Percentiles rank a stretch among this genome's conserved stretches.
Evolutionary conservation across 2,329 filamentous ascomycete genomes (phyloP).

Genomic region (Septoria linicola): DNA sequence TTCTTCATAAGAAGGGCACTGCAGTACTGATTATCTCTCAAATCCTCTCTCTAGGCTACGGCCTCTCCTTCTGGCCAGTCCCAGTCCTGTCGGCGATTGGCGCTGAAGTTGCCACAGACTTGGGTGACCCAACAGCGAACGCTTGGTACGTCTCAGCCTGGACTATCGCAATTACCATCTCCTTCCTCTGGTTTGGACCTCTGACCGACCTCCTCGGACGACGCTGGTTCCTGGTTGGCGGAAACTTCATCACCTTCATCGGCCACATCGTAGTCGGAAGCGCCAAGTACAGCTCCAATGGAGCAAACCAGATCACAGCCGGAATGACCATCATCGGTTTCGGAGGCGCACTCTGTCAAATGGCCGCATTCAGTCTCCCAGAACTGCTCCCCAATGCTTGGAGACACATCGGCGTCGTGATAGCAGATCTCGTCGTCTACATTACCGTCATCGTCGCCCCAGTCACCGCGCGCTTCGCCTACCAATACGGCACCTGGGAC

Average conservation of each 20-base stretch:
- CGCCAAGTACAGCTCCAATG: slow-evolving; percentile 17
- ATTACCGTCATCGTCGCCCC: slow-evolving; percentile 50
- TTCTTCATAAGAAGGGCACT: too few relatives aligned
- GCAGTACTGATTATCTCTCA: too few relatives aligned
- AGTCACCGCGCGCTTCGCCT: slow-evolving; percentile 47
- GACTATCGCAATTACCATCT: slow-evolving; percentile 27
- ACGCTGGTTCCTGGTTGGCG: slow-evolving; percentile 48
- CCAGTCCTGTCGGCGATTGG: slow-evolving; percentile 36
- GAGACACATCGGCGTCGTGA: slow-evolving; percentile 30
- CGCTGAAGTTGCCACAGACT: slow-evolving; percentile 30
- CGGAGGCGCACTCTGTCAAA: slow-evolving; percentile 23
- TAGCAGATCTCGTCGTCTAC: slow-evolving; percentile 39
- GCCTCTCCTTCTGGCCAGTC: slow-evolving; percentile 39
- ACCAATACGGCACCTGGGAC: slow-evolving; percentile 43
- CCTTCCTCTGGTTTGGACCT: slow-evolving; percentile 35
- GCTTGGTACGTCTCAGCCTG: slow-evolving; percentile 37
- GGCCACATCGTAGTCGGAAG: slow-evolving; percentile 22
- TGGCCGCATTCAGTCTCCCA: slow-evolving; percentile 23
- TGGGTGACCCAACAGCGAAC: slow-evolving; percentile 33
- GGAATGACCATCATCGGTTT: slow-evolving; percentile 26
- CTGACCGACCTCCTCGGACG: slow-evolving; percentile 52
- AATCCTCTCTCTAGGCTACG: slow-evolving; percentile 39
- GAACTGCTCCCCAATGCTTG: slow-evolving; percentile 27
- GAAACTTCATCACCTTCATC: slow-evolving; percentile 39
- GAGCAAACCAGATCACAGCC: slow-evolving; percentile 15